Conservation (phyloP, 768 basidiomycete genomes). For the Leccinum subtestaceum region DNA sequence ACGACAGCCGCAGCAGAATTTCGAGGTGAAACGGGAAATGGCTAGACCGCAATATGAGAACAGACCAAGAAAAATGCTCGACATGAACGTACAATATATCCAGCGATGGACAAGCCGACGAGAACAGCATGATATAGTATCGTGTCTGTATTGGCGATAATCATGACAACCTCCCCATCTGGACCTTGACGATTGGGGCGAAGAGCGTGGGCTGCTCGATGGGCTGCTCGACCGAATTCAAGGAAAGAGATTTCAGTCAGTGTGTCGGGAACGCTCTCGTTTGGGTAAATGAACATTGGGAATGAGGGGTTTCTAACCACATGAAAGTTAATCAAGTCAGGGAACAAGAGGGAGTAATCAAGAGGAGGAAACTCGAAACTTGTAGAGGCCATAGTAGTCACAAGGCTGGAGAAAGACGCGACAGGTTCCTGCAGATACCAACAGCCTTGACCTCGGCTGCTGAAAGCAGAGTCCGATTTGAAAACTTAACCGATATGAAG, state of each 20-base stretch:
- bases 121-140: conserved; percentile 34
- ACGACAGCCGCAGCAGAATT: conserved; percentile 2
- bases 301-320: conserved; percentile 22
- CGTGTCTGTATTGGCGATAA: conserved; percentile 32
- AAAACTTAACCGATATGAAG: no score
- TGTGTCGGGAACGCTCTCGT: conserved; percentile 9
- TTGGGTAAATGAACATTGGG: conserved; percentile 18
- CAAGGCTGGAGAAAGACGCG: background rate
- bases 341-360: conserved; percentile 21
- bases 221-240: conserved; percentile 30
- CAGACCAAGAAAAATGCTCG: conserved; percentile 19
- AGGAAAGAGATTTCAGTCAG: conserved; percentile 22
- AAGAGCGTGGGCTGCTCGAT: conserved; percentile 39
- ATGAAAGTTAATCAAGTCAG: conserved; percentile 27
- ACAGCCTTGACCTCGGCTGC: no score
- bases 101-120: conserved; percentile 38
- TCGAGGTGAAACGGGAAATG: conserved; percentile 39
- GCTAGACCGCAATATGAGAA: conserved; percentile 22
- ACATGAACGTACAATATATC: conserved; percentile 31
- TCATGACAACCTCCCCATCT: conserved; percentile 20
- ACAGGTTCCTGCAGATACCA: background rate
- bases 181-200: conserved; percentile 31
- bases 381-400: background rate
- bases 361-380: conserved; percentile 20
- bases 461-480: no score